Evolutionary conservation across 2,329 filamentous ascomycete species (phyloP).

Genomic region (Podosphaera fusca): DNA sequence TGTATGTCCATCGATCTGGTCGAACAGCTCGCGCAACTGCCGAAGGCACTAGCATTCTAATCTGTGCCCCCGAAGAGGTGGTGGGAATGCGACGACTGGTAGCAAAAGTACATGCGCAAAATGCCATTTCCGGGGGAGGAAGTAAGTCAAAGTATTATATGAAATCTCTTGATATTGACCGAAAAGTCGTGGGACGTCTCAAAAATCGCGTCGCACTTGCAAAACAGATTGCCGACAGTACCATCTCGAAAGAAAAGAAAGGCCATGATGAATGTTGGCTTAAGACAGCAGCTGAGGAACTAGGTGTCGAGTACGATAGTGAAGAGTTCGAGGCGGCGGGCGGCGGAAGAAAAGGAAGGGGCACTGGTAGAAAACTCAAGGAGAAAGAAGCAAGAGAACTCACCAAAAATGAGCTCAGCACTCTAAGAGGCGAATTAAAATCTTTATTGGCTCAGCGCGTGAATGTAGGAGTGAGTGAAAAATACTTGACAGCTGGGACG

Average conservation of each 20-base stretch:
- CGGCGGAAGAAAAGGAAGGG: slow-evolving; percentile 40
- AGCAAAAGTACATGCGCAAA: slow-evolving; percentile 59
- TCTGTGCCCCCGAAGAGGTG: slow-evolving; percentile 83
- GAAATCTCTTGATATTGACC: slow-evolving; percentile 61
- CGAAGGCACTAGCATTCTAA: slow-evolving; percentile 59
- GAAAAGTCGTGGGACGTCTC: slow-evolving; percentile 51
- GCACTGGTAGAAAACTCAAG: slow-evolving; percentile 49
- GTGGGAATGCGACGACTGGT: slow-evolving; percentile 62
- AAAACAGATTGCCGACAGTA: slow-evolving; percentile 69
- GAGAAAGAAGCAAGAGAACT: slow-evolving; percentile 45
- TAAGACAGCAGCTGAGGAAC: slow-evolving; percentile 62
- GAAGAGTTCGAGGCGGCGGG: slow-evolving; percentile 51
- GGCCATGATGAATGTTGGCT: slow-evolving; percentile 70
- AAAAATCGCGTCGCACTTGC: slow-evolving; percentile 57
- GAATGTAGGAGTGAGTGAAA: slow-evolving; percentile 71
- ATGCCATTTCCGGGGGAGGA: slow-evolving; percentile 18
- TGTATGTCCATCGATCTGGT: slow-evolving; percentile 86
- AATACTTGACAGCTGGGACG: slow-evolving; percentile 61
- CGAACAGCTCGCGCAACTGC: slow-evolving; percentile 70
- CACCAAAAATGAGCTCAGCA: slow-evolving; percentile 50
- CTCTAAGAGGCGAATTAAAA: slow-evolving; percentile 48
- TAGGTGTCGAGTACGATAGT: slow-evolving; percentile 83
- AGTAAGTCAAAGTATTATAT: slow-evolving; percentile 42
- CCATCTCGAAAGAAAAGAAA: slow-evolving; percentile 69
- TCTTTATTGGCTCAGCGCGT: slow-evolving; percentile 47